These are phyloP conservation scores for Nymphaea colorata DNA, from an alignment of 164 flowering plant species.

Conservation along the genomic window DNA sequence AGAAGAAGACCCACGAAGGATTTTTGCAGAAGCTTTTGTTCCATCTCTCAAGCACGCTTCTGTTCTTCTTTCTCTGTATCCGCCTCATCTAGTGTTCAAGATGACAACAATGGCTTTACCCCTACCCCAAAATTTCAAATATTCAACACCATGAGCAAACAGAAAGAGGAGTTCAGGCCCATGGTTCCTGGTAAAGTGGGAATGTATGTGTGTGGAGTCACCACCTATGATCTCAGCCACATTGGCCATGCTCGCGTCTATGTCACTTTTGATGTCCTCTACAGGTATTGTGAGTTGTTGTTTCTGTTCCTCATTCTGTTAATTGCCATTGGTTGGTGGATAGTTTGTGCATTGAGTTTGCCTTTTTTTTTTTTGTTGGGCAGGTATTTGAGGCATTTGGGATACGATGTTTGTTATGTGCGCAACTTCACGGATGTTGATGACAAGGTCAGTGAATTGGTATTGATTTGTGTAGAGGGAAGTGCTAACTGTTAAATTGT, in stretches of 20 bases:
- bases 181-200: slow-evolving; percentile 57
- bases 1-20: not conserved
- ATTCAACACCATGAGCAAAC: slow-evolving; percentile 68
- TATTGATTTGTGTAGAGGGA: not conserved
- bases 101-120: not conserved
- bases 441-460: slow-evolving; percentile 58
- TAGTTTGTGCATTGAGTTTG: not conserved
- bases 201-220: slow-evolving; percentile 89
- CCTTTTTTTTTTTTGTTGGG: not conserved
- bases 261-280: slow-evolving; percentile 74
- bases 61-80: not conserved
- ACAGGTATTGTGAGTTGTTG: slow-evolving; percentile 33
- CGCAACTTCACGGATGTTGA: slow-evolving; percentile 96
- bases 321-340: not conserved
- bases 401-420: slow-evolving; percentile 71
- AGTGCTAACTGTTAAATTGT: too few species aligned
- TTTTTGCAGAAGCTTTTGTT: not conserved
- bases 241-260: slow-evolving; percentile 89
- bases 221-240: slow-evolving; percentile 85
- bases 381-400: slow-evolving; percentile 76
- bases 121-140: slow-evolving; percentile 30
- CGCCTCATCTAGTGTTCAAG: not conserved
- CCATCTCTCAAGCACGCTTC: not conserved
- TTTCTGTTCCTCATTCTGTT: not conserved
- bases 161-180: slow-evolving; percentile 60